phyloP scores from a whole-genome alignment of 2,329 filamentous ascomycete genomes.

The Scopulariopsis brevicaulis region DNA sequence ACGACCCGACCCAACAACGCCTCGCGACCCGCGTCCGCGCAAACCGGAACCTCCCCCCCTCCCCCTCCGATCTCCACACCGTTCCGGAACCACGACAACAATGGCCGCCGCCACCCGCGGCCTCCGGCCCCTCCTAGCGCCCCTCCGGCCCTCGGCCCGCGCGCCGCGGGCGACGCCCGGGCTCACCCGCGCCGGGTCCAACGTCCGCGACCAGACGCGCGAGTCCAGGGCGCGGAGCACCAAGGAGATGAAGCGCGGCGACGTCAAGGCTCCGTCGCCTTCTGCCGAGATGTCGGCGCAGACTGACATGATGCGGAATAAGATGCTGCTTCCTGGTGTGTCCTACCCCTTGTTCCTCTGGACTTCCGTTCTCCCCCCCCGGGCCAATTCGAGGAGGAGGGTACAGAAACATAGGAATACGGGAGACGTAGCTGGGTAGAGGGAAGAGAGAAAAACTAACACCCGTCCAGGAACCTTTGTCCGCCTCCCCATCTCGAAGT shows the following conservation, averaged over 20 bases:
- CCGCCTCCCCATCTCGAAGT: slow-evolving; percentile 24
- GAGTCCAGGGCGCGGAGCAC: too few relatives aligned
- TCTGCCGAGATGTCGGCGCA: background rate
- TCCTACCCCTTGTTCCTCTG: background rate
- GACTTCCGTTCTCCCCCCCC: too few relatives aligned
- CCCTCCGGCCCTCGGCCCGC: background rate
- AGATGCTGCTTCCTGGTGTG: slow-evolving; percentile 1
- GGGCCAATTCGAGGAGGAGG: background rate
- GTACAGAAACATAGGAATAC: background rate
- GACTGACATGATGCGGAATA: slow-evolving; percentile 4
- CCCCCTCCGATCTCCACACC: background rate
- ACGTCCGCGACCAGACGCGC: slow-evolving; percentile 1
- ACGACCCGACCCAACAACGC: background rate
- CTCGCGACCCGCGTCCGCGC: background rate
- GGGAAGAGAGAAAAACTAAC: background rate
- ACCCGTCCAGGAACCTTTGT: slow-evolving; percentile 32
- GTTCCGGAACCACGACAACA: background rate
- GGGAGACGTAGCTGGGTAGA: too few relatives aligned
- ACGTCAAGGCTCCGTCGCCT: background rate
- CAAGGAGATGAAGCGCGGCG: background rate
- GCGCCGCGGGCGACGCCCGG: background rate
- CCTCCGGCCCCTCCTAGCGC: slow-evolving; percentile 3
- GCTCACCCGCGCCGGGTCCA: background rate
- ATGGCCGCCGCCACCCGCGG: slow-evolving; percentile 5
- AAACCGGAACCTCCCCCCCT: background rate